Percentiles rank a stretch among this genome's conserved stretches.
Evolutionary conservation across 768 basidiomycete species (phyloP).

Genomic region (Mycena floridula): DNA sequence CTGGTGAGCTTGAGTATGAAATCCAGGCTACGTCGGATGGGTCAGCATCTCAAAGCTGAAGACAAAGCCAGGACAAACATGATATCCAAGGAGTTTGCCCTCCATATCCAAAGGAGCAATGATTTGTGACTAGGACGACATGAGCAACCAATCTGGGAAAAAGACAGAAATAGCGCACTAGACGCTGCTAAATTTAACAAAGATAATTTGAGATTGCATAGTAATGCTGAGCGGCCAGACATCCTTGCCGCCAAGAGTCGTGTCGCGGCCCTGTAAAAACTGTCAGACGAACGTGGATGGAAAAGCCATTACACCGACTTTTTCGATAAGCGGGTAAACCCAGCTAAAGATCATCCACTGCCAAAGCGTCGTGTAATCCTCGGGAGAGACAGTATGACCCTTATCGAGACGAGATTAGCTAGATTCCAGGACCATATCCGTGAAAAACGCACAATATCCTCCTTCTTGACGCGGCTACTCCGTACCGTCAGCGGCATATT

Average conservation of each 20-base stretch:
- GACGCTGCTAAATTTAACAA: slow-evolving; percentile 39
- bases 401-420: slow-evolving; percentile 15
- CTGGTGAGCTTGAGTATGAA: slow-evolving; percentile 60
- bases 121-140: slow-evolving; percentile 19
- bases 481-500: slow-evolving; percentile 67
- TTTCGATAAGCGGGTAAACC: slow-evolving; percentile 59
- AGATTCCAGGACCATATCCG: neutral
- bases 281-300: neutral
- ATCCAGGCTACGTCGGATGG: slow-evolving; percentile 42
- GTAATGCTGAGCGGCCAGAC: slow-evolving; percentile 69
- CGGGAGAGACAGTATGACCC: slow-evolving; percentile 53
- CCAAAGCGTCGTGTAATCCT: slow-evolving; percentile 71
- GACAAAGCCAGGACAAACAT: slow-evolving; percentile 22
- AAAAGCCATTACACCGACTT: slow-evolving; percentile 19
- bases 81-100: slow-evolving; percentile 41
- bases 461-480: slow-evolving; percentile 38
- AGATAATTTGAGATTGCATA: slow-evolving; percentile 59
- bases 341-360: slow-evolving; percentile 70
- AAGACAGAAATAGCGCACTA: slow-evolving; percentile 19
- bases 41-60: neutral
- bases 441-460: slow-evolving; percentile 51
- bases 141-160: neutral
- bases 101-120: slow-evolving; percentile 34
- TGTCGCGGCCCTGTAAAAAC: slow-evolving; percentile 31
- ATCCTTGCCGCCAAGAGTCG: slow-evolving; percentile 63